Conservation (phyloP, 208 protist genomes). For the Acanthamoeba culbertsoni region DNA sequence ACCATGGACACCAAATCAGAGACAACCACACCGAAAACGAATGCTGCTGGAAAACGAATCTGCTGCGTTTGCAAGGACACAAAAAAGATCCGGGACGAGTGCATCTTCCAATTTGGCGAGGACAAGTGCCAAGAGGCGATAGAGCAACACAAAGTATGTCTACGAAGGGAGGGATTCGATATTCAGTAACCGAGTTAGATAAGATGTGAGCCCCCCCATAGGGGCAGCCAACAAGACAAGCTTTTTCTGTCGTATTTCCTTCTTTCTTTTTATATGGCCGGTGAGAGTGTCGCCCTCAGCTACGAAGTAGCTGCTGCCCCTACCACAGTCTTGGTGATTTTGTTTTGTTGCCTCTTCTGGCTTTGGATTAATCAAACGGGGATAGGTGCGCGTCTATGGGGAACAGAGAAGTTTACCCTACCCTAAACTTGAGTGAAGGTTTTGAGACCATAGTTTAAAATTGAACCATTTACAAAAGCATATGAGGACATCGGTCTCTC, state of each 20-base stretch:
- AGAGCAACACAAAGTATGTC: neutral
- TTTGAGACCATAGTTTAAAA: neutral
- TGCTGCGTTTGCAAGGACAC: slow-evolving; percentile 53
- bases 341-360: neutral
- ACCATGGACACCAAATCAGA: neutral
- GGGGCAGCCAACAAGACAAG: neutral
- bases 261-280: neutral
- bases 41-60: neutral
- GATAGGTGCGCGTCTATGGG: neutral
- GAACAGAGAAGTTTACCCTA: too few relatives aligned
- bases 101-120: slow-evolving; percentile 8
- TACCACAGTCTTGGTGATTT: neutral
- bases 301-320: neutral
- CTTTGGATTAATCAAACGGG: neutral
- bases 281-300: neutral
- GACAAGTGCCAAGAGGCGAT: slow-evolving; percentile 17
- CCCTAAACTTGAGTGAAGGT: neutral
- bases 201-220: neutral
- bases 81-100: slow-evolving; percentile 47
- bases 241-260: neutral
- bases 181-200: neutral
- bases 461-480: neutral
- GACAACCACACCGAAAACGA: neutral
- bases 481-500: neutral
- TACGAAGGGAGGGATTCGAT: slow-evolving; percentile 7